phyloP scores from a whole-genome alignment of 805 yeast genomes.

The Candida rishiriensis region DNA sequence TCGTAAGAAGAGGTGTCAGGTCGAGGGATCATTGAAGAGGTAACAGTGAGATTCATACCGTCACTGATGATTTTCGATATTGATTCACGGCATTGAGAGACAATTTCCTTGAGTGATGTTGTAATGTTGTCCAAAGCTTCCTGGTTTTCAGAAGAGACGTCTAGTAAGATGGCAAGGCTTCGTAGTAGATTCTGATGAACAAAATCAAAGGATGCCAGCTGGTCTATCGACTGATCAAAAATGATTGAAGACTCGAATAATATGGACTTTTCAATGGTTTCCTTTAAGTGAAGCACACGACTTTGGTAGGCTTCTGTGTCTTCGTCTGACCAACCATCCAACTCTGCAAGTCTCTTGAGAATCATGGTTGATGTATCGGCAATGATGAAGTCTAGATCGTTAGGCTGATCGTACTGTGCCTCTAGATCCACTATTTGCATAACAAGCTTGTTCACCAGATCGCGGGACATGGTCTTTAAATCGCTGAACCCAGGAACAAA shows the following conservation, averaged over 20 bases:
- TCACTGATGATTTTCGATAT: constrained; percentile 14
- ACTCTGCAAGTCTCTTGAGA: constrained; percentile 42
- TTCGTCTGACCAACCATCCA: constrained; percentile 51
- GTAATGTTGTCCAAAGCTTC: constrained; percentile 8
- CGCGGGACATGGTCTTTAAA: constrained; percentile 7
- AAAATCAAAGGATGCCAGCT: constrained; percentile 15
- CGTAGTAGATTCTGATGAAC: constrained; percentile 9
- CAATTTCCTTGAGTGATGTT: constrained; percentile 10
- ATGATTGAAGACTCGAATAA: constrained; percentile 51
- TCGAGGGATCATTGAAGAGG: constrained; percentile 1
- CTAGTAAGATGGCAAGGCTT: constrained; percentile 11
- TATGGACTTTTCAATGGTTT: constrained; percentile 48
- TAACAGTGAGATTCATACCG: constrained; percentile 10
- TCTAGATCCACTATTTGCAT: constrained; percentile 51
- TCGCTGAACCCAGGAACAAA: constrained; percentile 17
- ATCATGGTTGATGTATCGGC: constrained; percentile 42
- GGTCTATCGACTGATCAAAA: constrained; percentile 43
- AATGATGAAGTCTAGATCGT: constrained; percentile 50
- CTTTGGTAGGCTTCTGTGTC: constrained; percentile 40
- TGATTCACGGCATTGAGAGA: constrained; percentile 7
- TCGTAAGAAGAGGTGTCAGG: constrained; percentile 1
- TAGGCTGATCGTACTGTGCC: constrained; percentile 39
- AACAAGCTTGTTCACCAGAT: constrained; percentile 32
- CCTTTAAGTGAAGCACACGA: constrained; percentile 39
- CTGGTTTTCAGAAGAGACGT: constrained; percentile 14